A percentile compares a stretch with the other conserved stretches of the same genome.
Evolutionary conservation across 179 eudicot species (phyloP).

Genomic region (Nepenthes alata): DNA sequence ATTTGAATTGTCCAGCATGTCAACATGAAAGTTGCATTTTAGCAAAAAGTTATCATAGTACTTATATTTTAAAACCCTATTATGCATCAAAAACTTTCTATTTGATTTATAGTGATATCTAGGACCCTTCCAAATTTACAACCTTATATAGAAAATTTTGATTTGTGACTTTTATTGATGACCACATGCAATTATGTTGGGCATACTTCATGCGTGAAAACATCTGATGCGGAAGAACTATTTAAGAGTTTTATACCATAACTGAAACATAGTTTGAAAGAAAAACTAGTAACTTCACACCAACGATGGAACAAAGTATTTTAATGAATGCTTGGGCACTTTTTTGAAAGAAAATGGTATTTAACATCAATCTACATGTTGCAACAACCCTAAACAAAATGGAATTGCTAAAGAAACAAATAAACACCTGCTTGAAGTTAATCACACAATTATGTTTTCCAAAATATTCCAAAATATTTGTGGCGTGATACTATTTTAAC

Average conservation of each 20-base stretch:
- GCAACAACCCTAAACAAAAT: background rate
- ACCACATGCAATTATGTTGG: background rate
- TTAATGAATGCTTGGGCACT: background rate
- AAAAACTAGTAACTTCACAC: background rate
- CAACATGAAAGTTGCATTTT: background rate
- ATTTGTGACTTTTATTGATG: background rate
- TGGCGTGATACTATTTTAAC: background rate
- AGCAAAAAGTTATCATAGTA: background rate
- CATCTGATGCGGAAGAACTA: background rate
- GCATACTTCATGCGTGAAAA: background rate
- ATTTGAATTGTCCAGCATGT: background rate
- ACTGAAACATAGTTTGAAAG: background rate
- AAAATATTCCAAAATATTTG: background rate
- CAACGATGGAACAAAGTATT: background rate
- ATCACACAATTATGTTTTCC: background rate
- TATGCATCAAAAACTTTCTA: background rate
- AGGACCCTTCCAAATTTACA: background rate
- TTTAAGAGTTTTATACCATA: background rate
- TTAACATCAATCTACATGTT: background rate
- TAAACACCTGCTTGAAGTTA: background rate
- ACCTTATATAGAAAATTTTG: background rate
- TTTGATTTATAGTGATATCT: background rate
- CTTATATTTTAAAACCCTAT: too few species aligned
- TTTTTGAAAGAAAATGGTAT: background rate
- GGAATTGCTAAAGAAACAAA: background rate